Percentiles rank a stretch among this genome's conserved stretches.
These are phyloP conservation scores for Aplosporella prunicola DNA, from an alignment of 2,329 filamentous ascomycete genomes.

Conservation along the genomic window DNA sequence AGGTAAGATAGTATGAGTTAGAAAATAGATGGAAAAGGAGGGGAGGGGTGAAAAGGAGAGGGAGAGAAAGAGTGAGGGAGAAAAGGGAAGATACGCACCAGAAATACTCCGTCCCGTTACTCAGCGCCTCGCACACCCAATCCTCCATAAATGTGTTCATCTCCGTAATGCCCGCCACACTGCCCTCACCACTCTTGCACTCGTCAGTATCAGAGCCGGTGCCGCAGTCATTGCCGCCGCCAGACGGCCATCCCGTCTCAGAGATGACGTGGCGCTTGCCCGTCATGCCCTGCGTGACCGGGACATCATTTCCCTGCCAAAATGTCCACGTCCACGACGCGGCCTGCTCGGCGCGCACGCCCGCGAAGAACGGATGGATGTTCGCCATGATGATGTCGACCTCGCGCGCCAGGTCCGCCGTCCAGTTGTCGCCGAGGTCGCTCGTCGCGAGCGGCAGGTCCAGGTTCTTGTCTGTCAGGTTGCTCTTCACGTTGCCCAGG, in stretches of 20 bases:
- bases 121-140: conserved; percentile 73
- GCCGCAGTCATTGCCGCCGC: conserved; percentile 72
- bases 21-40: neutral
- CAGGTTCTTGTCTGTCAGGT: conserved; percentile 53
- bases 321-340: conserved; percentile 76
- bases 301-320: conserved; percentile 62
- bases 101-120: conserved; percentile 84
- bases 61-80: too few relatives aligned
- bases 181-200: too few relatives aligned
- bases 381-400: conserved; percentile 94
- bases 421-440: conserved; percentile 86
- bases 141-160: conserved; percentile 79
- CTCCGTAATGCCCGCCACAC: conserved; percentile 68
- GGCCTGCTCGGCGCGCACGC: conserved; percentile 57
- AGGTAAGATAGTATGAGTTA: neutral
- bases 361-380: conserved; percentile 91
- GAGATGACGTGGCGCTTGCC: conserved; percentile 66
- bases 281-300: conserved; percentile 48
- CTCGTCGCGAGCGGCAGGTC: conserved; percentile 74
- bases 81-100: conserved; percentile 57
- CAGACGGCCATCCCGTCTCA: conserved; percentile 85
- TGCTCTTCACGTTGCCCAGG: conserved; percentile 59
- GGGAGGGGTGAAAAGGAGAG: neutral
- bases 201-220: conserved; percentile 34
- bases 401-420: conserved; percentile 52